Base-by-base conservation (phyloP, 371 early-diverging fungal genomes). In the Lichtheimia ramosa region DNA sequence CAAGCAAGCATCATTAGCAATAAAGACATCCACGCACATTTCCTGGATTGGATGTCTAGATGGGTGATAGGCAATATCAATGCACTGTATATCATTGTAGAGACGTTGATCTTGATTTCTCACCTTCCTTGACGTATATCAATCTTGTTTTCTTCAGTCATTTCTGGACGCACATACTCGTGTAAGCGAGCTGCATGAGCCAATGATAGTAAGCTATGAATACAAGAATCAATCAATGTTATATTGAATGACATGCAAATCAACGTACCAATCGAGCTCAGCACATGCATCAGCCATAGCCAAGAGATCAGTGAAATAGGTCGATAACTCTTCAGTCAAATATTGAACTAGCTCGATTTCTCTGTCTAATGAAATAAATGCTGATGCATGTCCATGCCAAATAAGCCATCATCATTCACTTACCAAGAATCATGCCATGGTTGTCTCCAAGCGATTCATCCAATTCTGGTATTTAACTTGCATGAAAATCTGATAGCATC, bases 401-500 rank as follows among this genome's bases (percentile, higher is more conserved):
- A 34, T 25, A 34, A 34, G 1, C 10, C n/a, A n/a, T n/a, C n/a
- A 5, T 0, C 6, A 34, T 2, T 34, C 2, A 8, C 86, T 16
- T 34, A 56, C 62, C 87, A 24, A 87, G 83, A 50, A 92, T 92
- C 55, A 88, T 72, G 0, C 83, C 83, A 62, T 93, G 89, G 13
- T 92, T 81, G 56, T 93, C 93, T 7, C 93, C 92, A 10, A 92
- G 54, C 6, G 67, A 69, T 48, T 86, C 81, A 58, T 93, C 93
- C 24, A 93, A 64, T 41, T 83, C 89, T 89, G 53, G 10, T n/a
- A 28, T 51, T 51, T 46, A 23, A 14, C 24, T 3, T 51, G 10
- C 20, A 39, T n/a, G 3, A 5, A 16, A 16, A 16, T 5, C 12
- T 21, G 46, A 46, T 46, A 5, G 1, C 1, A 21, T 18, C 18